These are phyloP conservation scores for Lodderomyces jiufengensis DNA, from an alignment of 1,139 yeast genomes.

Conservation along the genomic window DNA sequence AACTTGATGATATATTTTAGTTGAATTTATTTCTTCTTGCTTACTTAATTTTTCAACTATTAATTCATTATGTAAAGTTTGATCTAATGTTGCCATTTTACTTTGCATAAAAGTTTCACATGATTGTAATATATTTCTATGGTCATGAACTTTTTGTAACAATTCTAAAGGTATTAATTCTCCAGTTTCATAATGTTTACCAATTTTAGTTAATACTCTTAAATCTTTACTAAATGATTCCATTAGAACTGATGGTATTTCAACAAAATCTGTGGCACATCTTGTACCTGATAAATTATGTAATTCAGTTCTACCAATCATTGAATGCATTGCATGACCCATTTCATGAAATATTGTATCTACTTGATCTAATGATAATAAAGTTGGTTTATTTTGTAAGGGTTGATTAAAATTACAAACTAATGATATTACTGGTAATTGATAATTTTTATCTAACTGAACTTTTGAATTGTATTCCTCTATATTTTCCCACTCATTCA, in stretches of 20 bases:
- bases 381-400: constrained; percentile 26
- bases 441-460: constrained; percentile 58
- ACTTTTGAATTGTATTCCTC: constrained; percentile 37
- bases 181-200: constrained; percentile 69
- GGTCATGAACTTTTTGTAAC: constrained; percentile 49
- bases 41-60: constrained; percentile 30
- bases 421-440: constrained; percentile 84
- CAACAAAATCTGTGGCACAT: constrained; percentile 95
- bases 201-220: constrained; percentile 68
- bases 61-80: constrained; percentile 55
- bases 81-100: constrained; percentile 88
- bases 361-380: constrained; percentile 72
- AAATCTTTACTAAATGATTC: constrained; percentile 87
- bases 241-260: constrained; percentile 91
- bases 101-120: constrained; percentile 85
- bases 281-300: constrained; percentile 95
- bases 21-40: constrained; percentile 42
- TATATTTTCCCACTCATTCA: constrained; percentile 29
- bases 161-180: constrained; percentile 53
- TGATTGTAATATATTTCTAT: constrained; percentile 53
- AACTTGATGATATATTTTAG: constrained; percentile 59
- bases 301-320: constrained; percentile 85
- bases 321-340: constrained; percentile 99
- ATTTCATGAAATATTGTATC: constrained; percentile 96
- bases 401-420: constrained; percentile 67